Base-by-base conservation (phyloP, 2,329 filamentous ascomycete genomes). In the Penicillium olsonii region DNA sequence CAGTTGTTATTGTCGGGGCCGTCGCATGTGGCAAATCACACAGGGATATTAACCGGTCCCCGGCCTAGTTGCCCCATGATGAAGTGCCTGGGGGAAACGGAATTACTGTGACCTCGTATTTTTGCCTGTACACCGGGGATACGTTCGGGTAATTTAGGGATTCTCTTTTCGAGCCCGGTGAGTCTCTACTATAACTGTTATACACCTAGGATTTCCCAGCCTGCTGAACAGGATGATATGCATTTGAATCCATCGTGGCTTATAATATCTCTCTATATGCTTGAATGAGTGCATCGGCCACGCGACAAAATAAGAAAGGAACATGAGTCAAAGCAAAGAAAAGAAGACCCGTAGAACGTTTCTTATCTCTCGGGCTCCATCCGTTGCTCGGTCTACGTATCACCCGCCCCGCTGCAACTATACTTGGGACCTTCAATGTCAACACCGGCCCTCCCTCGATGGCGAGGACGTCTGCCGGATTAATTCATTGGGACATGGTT, bases 121-220 rank as follows among this genome's bases (percentile, higher is more conserved):
- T 50, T 9, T 22, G 5, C 24, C 15, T 24, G n/a, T 50, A 50
- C 47, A 20, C 5, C 20, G 22, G 7, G 4, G 22, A 34, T 58
- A 60, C 9, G 10, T 5, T 59, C 57, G 57, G 57, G 57, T 60
- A 60, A 60, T 48, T 22, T 59, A 59, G 57, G 57, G 34, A 56
- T 49, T 8, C 44, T 33, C 5, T 29, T 40, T 37, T 18, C 37
- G 27, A 49, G 42, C 31, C 29, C 57, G 57, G 57, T 59, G 57
- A 60, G 45, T 50, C 29, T 31, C 7, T 14, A n/a, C 8, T 31
- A 3, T 4, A 31, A 12, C n/a, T 15, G n/a, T 6, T 6, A n/a
- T 31, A 31, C n/a, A 4, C 29, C n/a, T 31, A 31, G n/a, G 12
- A 31, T n/a, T 7, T n/a, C n/a, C n/a, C n/a, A n/a, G n/a, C n/a